Evolutionary conservation across 2,329 filamentous ascomycete species (phyloP), one percentile per base, ranked within the genome.

Genomic region (Emericellopsis cladophorae): DNA sequence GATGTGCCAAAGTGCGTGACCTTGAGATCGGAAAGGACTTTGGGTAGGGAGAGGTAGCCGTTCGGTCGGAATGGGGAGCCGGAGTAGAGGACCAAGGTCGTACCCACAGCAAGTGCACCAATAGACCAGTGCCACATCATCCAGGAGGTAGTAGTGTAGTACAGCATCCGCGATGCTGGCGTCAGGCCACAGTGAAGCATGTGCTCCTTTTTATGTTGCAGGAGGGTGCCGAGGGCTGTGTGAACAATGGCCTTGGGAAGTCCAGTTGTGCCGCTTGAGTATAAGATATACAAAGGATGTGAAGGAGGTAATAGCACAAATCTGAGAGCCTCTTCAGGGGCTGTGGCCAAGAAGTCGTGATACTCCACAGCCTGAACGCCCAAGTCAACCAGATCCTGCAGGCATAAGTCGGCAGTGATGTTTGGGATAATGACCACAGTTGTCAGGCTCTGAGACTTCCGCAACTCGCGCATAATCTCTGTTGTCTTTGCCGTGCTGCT

Each of bases 121-220:
- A 95, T 75, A 33, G 89, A 80, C 89, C 90, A 96, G 58, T 96
- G 90, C 88, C 89, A 95, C 90, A 96, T 96, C 89, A 98, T 96
- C 92, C 89, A 95, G 0, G 87, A 93, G 10, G 83, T 88, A 4
- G 89, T 95, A 1, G 88, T 95, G 64, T 89, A 95, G 65, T 95
- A 95, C 59, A 95, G 84, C 54, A 95, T 71, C 16, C 81, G 74
- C 34, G 88, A 85, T 2, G 69, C 66, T 0, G 81, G 72, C 8
- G 72, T 70, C 47, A 98, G 78, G 18, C 88, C 87, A 57, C 84
- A 85, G 56, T 96, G 90, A 4, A 96, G 69, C 37, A 82, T 73
- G 55, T 94, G 89, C 57, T 96, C 92, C 58, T 98, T 98, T 63
- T 96, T 96, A 66, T 96, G 92, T 58, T 96, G 90, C 39, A 96